phyloP scores from a whole-genome alignment of 805 yeast genomes.

The Saccharomyces cerevisiae region DNA sequence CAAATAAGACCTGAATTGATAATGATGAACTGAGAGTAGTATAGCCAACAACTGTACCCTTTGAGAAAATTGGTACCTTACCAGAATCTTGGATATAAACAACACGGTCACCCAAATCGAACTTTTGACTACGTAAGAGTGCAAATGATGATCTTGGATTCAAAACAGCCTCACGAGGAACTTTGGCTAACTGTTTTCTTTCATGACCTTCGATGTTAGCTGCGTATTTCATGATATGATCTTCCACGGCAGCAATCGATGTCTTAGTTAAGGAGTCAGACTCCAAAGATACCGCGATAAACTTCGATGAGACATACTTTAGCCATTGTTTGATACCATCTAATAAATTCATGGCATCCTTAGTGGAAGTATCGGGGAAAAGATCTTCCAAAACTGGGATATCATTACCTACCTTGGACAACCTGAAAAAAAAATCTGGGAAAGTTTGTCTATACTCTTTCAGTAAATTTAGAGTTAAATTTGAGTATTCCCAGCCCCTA shows the following conservation, averaged over 20 bases:
- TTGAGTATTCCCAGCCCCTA: slow-evolving; percentile 77
- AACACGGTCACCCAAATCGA: slow-evolving; percentile 84
- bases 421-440: slow-evolving; percentile 47
- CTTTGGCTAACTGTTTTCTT: slow-evolving; percentile 59
- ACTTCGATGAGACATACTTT: slow-evolving; percentile 42
- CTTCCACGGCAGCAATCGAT: slow-evolving; percentile 62
- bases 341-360: slow-evolving; percentile 23
- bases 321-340: slow-evolving; percentile 34
- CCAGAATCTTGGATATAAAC: slow-evolving; percentile 79
- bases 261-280: slow-evolving; percentile 68
- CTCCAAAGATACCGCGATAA: slow-evolving; percentile 62
- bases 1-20: slow-evolving; percentile 75
- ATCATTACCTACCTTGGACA: slow-evolving; percentile 22
- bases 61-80: slow-evolving; percentile 75
- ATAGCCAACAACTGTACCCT: slow-evolving; percentile 85
- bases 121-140: slow-evolving; percentile 63
- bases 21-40: slow-evolving; percentile 45
- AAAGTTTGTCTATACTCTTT: slow-evolving; percentile 53
- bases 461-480: slow-evolving; percentile 59
- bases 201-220: slow-evolving; percentile 38
- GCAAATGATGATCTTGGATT: slow-evolving; percentile 67
- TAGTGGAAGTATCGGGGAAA: slow-evolving; percentile 31
- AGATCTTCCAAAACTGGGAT: slow-evolving; percentile 28
- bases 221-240: slow-evolving; percentile 41
- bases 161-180: slow-evolving; percentile 76